Evolutionary conservation across 257 asterid genomes (phyloP), one percentile per base, ranked within the genome.

Genomic region (Capsicum pubescens): DNA sequence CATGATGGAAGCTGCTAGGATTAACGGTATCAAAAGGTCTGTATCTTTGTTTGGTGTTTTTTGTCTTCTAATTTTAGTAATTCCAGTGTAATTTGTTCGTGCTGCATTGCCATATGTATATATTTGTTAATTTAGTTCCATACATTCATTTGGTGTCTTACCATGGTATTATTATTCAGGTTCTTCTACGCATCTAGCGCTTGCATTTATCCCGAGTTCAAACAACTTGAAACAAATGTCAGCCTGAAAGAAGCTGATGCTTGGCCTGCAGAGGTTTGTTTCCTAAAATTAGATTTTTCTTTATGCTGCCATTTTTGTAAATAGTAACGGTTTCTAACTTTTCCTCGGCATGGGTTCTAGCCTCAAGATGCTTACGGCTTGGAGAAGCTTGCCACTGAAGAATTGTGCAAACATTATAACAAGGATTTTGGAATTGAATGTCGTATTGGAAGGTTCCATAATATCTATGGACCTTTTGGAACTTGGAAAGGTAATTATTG

Each of bases 321-420:
- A 82, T 50, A 68, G 21, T 15, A 66, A 32, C 3, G 26, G 46
- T 68, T 35, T 46, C 50, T 11, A 46, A 64, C 70, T 80, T 50
- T 14, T 42, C 83, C 66, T 59, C 6, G 55, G 26, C 58, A 67
- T 85, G 36, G 56, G 69, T 72, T 87, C n/a, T 80, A 95, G 97
- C 98, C 97, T 79, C 98, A 95, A 93, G 98, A 95, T 90, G 98
- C 98, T 39, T 95, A 95, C 19, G 97, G 97, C 54, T 91, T 95
- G 71, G 98, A 95, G 91, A 95, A 95, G 89, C 94, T 93, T 57
- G 98, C 97, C 4, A 92, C 97, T 0, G 97, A 95, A 86, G 98
- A 95, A 86, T 58, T 95, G 80, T 95, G 97, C 82, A 95, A 95
- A 86, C 98, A 95, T 87, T 95, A 95, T 91, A 95, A 90, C 90